Evolutionary conservation across 768 basidiomycete species (phyloP).

Genomic region (Phlebiopsis gigantea): DNA sequence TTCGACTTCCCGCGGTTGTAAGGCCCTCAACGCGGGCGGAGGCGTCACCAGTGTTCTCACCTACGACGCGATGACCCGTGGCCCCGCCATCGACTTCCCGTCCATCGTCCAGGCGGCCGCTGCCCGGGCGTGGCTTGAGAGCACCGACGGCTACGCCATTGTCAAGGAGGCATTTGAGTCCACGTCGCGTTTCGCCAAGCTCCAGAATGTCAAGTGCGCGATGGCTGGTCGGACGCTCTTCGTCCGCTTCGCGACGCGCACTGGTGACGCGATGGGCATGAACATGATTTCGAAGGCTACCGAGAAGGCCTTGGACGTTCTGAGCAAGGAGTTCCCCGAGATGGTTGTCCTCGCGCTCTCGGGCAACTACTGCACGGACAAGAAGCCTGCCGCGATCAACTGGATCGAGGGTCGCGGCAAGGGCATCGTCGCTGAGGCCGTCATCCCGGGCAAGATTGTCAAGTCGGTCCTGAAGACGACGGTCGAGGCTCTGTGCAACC

Average conservation of each 20-base stretch:
- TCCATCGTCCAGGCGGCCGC: constrained; percentile 71
- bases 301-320: constrained; percentile 84
- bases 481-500: constrained; percentile 79
- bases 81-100: constrained; percentile 97
- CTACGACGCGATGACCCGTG: constrained; percentile 95
- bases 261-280: constrained; percentile 99
- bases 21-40: constrained; percentile 93
- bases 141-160: constrained; percentile 67
- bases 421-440: constrained; percentile 94
- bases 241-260: constrained; percentile 89
- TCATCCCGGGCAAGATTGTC: constrained; percentile 85
- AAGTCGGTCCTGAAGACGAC: constrained; percentile 93
- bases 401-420: constrained; percentile 99
- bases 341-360: constrained; percentile 90
- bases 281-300: constrained; percentile 99
- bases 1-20: constrained; percentile 95
- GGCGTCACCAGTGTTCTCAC: constrained; percentile 93
- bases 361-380: constrained; percentile 99
- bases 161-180: constrained; percentile 88
- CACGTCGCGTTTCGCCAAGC: constrained; percentile 87
- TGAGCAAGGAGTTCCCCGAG: constrained; percentile 77
- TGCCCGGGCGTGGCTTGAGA: constrained; percentile 85
- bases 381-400: constrained; percentile 99
- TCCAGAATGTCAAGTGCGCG: constrained; percentile 81
- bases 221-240: constrained; percentile 92